Evolutionary conservation across 805 yeast species (phyloP).

Genomic region (Candida krabiensis): DNA sequence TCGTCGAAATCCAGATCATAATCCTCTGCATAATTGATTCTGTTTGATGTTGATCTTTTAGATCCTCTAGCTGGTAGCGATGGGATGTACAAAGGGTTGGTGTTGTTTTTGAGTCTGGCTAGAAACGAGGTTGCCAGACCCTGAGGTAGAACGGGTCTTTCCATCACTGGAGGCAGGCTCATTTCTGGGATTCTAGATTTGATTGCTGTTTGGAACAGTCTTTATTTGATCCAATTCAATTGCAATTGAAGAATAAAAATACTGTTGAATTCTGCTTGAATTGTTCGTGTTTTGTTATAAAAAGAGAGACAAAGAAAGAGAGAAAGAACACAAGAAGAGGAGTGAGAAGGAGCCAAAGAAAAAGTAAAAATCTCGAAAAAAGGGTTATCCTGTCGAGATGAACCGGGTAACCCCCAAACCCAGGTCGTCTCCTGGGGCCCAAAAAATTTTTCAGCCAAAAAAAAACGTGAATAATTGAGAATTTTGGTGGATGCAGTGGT

Average conservation of each 20-base stretch:
- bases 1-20: slow-evolving; percentile 55
- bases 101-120: slow-evolving; percentile 69
- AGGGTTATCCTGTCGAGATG: slow-evolving; percentile 3
- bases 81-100: slow-evolving; percentile 69
- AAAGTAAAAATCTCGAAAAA: no score
- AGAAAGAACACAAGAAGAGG: no score
- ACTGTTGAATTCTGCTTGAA: no score
- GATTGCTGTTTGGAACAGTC: background rate
- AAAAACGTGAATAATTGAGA: no score
- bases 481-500: background rate
- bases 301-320: no score
- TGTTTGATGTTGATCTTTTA: slow-evolving; percentile 61
- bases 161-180: slow-evolving; percentile 13
- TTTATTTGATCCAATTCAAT: no score
- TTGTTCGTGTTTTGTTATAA: no score
- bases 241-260: background rate
- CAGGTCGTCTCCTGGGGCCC: slow-evolving; percentile 3
- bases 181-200: background rate
- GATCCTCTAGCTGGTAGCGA: slow-evolving; percentile 77
- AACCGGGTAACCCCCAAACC: slow-evolving; percentile 13
- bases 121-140: slow-evolving; percentile 76
- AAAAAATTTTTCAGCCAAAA: slow-evolving; percentile 6
- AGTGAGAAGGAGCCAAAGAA: no score
- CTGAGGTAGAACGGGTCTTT: slow-evolving; percentile 56
- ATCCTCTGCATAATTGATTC: slow-evolving; percentile 78